Percentiles rank a stretch among this genome's conserved stretches.
phyloP scores from a whole-genome alignment of 495 filamentous ascomycete genomes.

The Aspergillus indologenus region DNA sequence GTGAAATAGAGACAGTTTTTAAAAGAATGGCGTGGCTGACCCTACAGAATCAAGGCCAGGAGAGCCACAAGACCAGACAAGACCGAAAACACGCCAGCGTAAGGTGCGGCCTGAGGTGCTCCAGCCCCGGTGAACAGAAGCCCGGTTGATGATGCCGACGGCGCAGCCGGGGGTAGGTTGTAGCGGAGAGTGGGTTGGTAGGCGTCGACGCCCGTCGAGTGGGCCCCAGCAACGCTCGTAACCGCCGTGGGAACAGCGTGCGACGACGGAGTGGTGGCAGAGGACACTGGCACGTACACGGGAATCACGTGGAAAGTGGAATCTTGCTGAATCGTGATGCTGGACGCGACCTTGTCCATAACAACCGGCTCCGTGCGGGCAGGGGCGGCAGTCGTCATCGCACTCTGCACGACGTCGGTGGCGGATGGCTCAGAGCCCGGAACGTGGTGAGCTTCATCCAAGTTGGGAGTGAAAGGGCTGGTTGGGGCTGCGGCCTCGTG shows the following conservation, averaged over 20 bases:
- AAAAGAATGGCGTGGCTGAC: not conserved
- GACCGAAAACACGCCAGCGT: constrained; percentile 27
- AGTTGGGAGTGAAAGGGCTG: constrained; percentile 4
- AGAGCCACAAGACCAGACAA: constrained; percentile 30
- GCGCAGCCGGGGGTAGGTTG: constrained; percentile 12
- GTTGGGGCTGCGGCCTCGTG: constrained; percentile 5
- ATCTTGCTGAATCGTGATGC: not conserved
- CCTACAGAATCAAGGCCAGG: constrained; percentile 34
- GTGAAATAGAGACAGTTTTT: not conserved
- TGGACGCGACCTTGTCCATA: constrained; percentile 10
- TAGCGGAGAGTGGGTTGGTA: not conserved
- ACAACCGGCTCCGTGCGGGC: not conserved
- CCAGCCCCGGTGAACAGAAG: constrained; percentile 30
- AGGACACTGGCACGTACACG: constrained; percentile 30
- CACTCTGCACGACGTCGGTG: not conserved
- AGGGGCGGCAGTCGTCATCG: not conserved
- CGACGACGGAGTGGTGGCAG: constrained; percentile 10
- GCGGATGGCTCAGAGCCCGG: not conserved
- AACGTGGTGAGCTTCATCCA: constrained; percentile 9
- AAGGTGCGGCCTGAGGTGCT: constrained; percentile 20
- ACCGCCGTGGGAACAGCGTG: not conserved
- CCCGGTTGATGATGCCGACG: constrained; percentile 12
- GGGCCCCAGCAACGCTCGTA: not conserved
- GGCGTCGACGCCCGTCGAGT: constrained; percentile 5
- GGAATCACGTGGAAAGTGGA: constrained; percentile 31